Evolutionary conservation across 2,329 filamentous ascomycete genomes (phyloP), one percentile per base, ranked within the genome.

Genomic region (Gremmenia infestans): DNA sequence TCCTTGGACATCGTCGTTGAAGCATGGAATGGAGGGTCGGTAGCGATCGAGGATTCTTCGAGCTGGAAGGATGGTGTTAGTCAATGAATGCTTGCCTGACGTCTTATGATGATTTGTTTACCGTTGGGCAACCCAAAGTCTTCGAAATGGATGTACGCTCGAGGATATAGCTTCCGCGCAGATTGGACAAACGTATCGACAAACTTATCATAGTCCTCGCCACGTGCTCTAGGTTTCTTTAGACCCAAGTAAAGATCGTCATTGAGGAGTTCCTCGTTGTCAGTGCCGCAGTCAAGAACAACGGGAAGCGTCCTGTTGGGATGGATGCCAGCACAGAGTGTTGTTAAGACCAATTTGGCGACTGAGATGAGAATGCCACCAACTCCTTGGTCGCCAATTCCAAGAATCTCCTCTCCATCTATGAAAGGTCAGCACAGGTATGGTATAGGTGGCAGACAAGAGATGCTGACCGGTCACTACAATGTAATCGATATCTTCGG

Each of bases 1-100:
- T 1, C 91, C 91, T 70, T 96, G 91, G 0, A 96, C 85, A 69
- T 96, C 91, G 56, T 96, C 91, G 66, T 96, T 96, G 77, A 96
- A 96, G 70, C 90, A 95, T 0, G 91, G 79, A 7, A 93, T 86
- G 50, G 87, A 68, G 0, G 85, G 78, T 1, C 86, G 81, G 65
- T 94, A 96, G 37, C 78, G 81, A 57, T 96, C 88, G 0, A 96
- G 77, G 2, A 96, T 81, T 3, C 88, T 81, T 32, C 88, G 79
- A 0, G 89, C 67, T 67, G 39, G 35, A 25, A 28, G 14, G 28
- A 28, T 28, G 28, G 17, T 45, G 42, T 60, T 36, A 58, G 48
- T 9, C 2, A 54, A 39, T 28, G 19, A 19, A 7, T 32, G 17
- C 23, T 45, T 6, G 5, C 12, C 23, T 14, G 15, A n/a, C 17